Evolutionary conservation across 2,329 filamentous ascomycete species (phyloP).

Genomic region (Neofusicoccum sp.): DNA sequence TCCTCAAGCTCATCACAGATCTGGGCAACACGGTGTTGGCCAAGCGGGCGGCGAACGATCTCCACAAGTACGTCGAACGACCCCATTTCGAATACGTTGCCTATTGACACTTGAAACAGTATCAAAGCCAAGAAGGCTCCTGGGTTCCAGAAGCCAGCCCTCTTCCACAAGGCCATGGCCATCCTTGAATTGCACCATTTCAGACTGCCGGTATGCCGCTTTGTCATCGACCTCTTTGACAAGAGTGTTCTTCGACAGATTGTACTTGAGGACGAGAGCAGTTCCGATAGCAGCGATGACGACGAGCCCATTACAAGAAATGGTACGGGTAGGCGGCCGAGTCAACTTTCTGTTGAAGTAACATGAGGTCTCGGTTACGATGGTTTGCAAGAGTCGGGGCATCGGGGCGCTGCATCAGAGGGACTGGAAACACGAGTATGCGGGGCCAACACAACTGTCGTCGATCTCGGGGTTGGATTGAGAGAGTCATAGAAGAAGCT

Average conservation of each 20-base stretch:
- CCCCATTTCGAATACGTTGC: conserved; percentile 20
- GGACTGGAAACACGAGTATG: no score
- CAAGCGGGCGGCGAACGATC: conserved; percentile 79
- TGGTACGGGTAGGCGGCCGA: background rate
- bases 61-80: conserved; percentile 53
- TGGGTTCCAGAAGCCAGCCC: conserved; percentile 69
- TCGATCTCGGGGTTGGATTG: no score
- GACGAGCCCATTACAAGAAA: background rate
- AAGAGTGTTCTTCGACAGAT: conserved; percentile 81
- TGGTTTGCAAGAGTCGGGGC: no score
- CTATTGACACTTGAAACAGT: conserved; percentile 41
- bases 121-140: conserved; percentile 72
- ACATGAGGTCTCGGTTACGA: background rate
- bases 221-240: conserved; percentile 92
- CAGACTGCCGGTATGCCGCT: conserved; percentile 78
- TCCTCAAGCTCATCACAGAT: conserved; percentile 81
- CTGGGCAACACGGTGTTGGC: conserved; percentile 91
- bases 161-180: conserved; percentile 83
- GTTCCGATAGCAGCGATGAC: conserved; percentile 1
- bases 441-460: no score
- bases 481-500: background rate
- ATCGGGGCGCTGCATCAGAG: no score
- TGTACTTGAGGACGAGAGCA: conserved; percentile 70
- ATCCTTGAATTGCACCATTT: conserved; percentile 89
- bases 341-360: background rate